These are phyloP conservation scores for Pugionium cornutum DNA, from an alignment of 345 rosid species.

Conservation along the genomic window DNA sequence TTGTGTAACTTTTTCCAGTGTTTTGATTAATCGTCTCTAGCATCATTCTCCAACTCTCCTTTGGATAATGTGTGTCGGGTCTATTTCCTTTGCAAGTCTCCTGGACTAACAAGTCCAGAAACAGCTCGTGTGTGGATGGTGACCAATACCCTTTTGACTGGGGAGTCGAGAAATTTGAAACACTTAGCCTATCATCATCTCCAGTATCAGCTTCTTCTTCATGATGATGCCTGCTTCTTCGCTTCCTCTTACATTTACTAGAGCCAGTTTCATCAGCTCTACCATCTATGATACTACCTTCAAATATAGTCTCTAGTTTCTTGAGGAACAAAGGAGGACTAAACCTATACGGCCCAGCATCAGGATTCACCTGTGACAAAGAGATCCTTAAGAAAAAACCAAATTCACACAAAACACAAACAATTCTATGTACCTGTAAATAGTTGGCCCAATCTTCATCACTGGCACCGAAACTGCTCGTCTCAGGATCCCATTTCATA, in stretches of 20 bases:
- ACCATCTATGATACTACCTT: conserved; percentile 24
- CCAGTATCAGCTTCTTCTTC: conserved; percentile 29
- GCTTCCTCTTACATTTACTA: conserved; percentile 22
- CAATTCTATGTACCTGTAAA: conserved; percentile 33
- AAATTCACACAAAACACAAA: conserved; percentile 14
- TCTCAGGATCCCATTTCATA: conserved; percentile 56
- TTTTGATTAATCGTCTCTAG: conserved; percentile 41
- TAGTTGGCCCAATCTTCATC: conserved; percentile 50
- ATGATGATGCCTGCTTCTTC: not conserved
- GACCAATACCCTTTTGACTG: conserved; percentile 44
- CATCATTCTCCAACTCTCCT: conserved; percentile 47
- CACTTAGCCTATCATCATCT: conserved; percentile 35
- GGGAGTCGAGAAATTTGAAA: conserved; percentile 25
- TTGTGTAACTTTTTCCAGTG: conserved; percentile 39
- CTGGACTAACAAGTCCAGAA: conserved; percentile 42
- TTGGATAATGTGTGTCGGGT: conserved; percentile 44
- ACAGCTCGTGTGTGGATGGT: conserved; percentile 46
- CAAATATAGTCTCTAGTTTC: conserved; percentile 46
- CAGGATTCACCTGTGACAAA: conserved; percentile 45
- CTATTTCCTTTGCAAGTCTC: conserved; percentile 47
- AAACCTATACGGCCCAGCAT: conserved; percentile 47
- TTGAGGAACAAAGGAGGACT: conserved; percentile 41
- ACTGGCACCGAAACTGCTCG: conserved; percentile 43
- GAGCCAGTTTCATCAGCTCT: conserved; percentile 30
- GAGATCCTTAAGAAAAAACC: not conserved